phyloP scores from a whole-genome alignment of 2,329 filamentous ascomycete genomes.

The Hypoxylon sp. region DNA sequence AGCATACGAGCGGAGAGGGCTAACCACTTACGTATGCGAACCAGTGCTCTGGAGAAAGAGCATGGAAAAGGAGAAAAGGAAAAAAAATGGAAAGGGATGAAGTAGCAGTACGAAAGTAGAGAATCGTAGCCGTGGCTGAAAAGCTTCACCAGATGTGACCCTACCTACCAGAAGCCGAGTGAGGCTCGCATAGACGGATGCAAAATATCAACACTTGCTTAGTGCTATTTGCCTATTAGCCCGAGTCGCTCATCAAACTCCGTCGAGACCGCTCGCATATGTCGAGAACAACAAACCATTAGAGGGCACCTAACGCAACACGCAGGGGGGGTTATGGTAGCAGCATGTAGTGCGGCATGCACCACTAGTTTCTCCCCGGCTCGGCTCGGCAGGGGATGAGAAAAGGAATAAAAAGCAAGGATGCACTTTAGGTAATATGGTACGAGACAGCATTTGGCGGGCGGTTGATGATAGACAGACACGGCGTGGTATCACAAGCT shows the following conservation, averaged over 20 bases:
- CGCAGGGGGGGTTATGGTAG: conserved; percentile 28
- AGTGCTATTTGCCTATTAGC: conserved; percentile 28
- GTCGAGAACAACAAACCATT: conserved; percentile 1
- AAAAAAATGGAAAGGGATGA: too few species aligned
- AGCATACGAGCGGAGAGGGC: too few species aligned
- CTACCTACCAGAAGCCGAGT: conserved; percentile 4
- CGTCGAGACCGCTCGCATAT: conserved; percentile 4
- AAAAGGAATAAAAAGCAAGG: conserved; percentile 8
- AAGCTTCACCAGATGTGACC: conserved; percentile 23
- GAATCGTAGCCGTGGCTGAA: conserved; percentile 1
- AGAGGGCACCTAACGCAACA: conserved; percentile 18
- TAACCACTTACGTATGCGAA: too few species aligned
- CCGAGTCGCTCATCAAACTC: conserved; percentile 6
- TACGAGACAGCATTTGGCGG: conserved; percentile 8
- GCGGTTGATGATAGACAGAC: neutral
- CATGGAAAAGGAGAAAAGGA: too few species aligned
- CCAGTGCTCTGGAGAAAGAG: too few species aligned
- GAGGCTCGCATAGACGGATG: conserved; percentile 16
- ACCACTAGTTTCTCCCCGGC: conserved; percentile 20
- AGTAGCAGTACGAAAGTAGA: too few species aligned
- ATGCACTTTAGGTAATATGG: conserved; percentile 4
- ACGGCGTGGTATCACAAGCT: neutral
- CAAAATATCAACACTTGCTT: conserved; percentile 14
- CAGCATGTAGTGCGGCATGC: conserved; percentile 10
- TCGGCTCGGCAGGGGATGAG: conserved; percentile 27